Conservation (phyloP, 768 basidiomycete genomes). For the Russula foetens region DNA sequence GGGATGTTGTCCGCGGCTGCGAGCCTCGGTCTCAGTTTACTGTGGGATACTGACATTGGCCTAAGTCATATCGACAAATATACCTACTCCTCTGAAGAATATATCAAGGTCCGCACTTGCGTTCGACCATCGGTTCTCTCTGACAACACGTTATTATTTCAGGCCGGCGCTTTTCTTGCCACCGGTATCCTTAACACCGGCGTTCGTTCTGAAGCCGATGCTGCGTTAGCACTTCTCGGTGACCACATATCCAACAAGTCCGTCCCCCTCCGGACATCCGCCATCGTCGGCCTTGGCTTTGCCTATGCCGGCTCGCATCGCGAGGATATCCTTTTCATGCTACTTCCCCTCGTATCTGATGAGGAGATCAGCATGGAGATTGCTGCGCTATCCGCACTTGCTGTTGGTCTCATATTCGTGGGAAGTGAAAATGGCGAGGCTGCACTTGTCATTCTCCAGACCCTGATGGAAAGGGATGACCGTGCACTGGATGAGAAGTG, state of each 20-base stretch:
- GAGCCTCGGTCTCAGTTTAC: constrained; percentile 81
- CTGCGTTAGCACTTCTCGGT: constrained; percentile 81
- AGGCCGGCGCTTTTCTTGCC: constrained; percentile 91
- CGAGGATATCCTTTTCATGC: constrained; percentile 66
- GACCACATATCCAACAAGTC: constrained; percentile 89
- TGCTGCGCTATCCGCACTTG: constrained; percentile 73
- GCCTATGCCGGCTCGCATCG: constrained; percentile 94
- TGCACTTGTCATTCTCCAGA: constrained; percentile 81
- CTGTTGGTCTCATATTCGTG: constrained; percentile 92
- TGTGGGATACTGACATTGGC: constrained; percentile 96
- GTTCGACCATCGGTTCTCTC: not conserved
- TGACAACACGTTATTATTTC: not conserved
- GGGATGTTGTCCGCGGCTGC: constrained; percentile 97
- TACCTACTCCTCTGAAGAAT: constrained; percentile 91
- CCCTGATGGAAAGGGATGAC: constrained; percentile 77
- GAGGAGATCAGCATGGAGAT: constrained; percentile 84
- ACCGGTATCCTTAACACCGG: constrained; percentile 88
- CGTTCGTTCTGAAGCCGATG: constrained; percentile 88
- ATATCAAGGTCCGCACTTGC: constrained; percentile 64
- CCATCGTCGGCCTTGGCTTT: constrained; percentile 88
- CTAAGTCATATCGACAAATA: constrained; percentile 95
- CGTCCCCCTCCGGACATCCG: constrained; percentile 71
- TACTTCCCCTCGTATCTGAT: constrained; percentile 80
- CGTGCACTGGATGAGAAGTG: constrained; percentile 85
- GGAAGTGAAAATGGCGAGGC: constrained; percentile 94